These are phyloP conservation scores for Penstemon eatonii DNA, from an alignment of 257 asterid species.

Conservation along the genomic window DNA sequence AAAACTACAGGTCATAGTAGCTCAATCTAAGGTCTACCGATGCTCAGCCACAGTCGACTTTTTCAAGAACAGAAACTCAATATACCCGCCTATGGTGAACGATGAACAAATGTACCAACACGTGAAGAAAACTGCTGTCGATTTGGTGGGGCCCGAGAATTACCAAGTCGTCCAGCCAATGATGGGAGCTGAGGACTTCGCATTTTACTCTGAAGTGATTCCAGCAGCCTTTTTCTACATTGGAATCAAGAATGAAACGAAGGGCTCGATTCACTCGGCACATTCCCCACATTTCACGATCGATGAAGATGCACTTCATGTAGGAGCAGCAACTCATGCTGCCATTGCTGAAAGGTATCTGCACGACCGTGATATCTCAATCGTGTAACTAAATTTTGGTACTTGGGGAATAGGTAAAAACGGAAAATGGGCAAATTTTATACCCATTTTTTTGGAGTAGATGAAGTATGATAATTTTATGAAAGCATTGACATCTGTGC, in stretches of 20 bases:
- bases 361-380: constrained; percentile 27
- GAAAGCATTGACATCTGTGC: neutral
- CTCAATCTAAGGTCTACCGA: constrained; percentile 71
- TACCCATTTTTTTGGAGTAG: neutral
- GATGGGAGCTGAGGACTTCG: constrained; percentile 93
- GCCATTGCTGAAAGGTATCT: constrained; percentile 92
- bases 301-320: constrained; percentile 75
- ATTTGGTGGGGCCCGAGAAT: constrained; percentile 48
- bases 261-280: constrained; percentile 63
- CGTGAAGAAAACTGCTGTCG: constrained; percentile 43
- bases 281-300: constrained; percentile 86
- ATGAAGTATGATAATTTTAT: neutral
- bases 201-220: constrained; percentile 76
- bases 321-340: constrained; percentile 92
- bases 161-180: constrained; percentile 63
- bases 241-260: constrained; percentile 68
- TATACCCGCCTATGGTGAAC: constrained; percentile 85
- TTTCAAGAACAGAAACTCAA: constrained; percentile 56
- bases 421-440: constrained; percentile 11
- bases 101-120: constrained; percentile 64
- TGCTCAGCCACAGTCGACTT: constrained; percentile 82
- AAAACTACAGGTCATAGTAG: constrained; percentile 57
- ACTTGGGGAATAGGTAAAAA: constrained; percentile 19
- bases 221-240: constrained; percentile 83
- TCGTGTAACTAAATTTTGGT: constrained; percentile 21